A percentile compares a stretch with the other conserved stretches of the same genome.
Evolutionary conservation across 2,329 filamentous ascomycete genomes (phyloP).

Genomic region (Fusarium udum): DNA sequence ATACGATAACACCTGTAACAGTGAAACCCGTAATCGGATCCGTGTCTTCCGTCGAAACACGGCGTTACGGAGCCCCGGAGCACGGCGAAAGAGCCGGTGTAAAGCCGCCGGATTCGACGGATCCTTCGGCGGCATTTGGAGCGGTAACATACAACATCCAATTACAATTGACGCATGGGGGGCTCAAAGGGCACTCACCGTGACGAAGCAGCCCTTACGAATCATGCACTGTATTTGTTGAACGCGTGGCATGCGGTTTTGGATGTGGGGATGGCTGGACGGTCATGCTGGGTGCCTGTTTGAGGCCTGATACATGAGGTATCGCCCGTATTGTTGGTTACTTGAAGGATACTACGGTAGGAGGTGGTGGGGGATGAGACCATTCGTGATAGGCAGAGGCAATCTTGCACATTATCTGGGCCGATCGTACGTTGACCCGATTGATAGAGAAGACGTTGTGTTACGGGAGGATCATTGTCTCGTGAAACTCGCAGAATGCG

Average conservation of each 20-base stretch:
- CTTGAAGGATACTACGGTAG: slow-evolving; percentile 18
- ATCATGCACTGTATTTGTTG: slow-evolving; percentile 33
- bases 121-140: neutral
- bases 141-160: neutral
- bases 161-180: neutral
- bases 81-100: slow-evolving; percentile 6
- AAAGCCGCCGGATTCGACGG: slow-evolving; percentile 21
- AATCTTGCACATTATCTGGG: neutral
- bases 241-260: slow-evolving; percentile 34
- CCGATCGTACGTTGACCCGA: neutral
- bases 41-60: slow-evolving; percentile 26
- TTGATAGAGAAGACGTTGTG: neutral
- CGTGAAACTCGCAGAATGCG: neutral
- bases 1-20: neutral
- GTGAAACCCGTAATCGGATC: slow-evolving; percentile 5
- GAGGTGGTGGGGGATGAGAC: slow-evolving; percentile 7
- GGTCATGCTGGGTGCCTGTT: slow-evolving; percentile 2
- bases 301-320: slow-evolving; percentile 12
- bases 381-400: slow-evolving; percentile 5
- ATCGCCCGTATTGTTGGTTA: slow-evolving; percentile 6
- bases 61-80: slow-evolving; percentile 18
- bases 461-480: neutral
- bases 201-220: neutral
- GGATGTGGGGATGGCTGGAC: slow-evolving; percentile 9
- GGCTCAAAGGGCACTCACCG: neutral